phyloP scores from a whole-genome alignment of 164 flowering plant genomes.

The Liriodendron chinense region DNA sequence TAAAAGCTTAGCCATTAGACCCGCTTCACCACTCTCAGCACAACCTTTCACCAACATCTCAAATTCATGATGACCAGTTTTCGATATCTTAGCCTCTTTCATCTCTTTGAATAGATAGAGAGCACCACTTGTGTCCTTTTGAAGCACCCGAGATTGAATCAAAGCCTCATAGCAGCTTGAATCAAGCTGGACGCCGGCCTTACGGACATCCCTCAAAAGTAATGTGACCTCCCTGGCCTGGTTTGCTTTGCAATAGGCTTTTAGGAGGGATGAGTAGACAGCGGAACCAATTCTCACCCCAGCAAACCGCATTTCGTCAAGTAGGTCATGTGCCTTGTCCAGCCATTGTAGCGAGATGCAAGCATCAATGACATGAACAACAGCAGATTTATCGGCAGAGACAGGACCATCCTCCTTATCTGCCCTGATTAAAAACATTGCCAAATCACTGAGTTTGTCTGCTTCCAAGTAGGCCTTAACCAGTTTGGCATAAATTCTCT shows the following conservation, averaged over 20 bases:
- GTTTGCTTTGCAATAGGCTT: conserved; percentile 77
- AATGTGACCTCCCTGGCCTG: conserved; percentile 44
- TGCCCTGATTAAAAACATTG: conserved; percentile 66
- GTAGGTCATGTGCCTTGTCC: conserved; percentile 86
- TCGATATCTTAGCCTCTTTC: conserved; percentile 77
- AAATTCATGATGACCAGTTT: conserved; percentile 49
- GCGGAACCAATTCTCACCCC: conserved; percentile 67
- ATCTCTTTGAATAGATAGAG: conserved; percentile 81
- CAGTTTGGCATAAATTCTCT: conserved; percentile 61
- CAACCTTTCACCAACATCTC: conserved; percentile 51
- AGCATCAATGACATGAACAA: conserved; percentile 71
- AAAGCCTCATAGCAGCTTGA: conserved; percentile 71
- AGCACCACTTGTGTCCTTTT: conserved; percentile 73
- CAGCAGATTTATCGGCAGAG: conserved; percentile 59
- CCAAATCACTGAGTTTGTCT: conserved; percentile 66
- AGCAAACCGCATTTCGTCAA: conserved; percentile 83
- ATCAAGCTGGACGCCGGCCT: conserved; percentile 84
- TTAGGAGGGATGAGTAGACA: conserved; percentile 67
- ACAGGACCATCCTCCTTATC: conserved; percentile 67
- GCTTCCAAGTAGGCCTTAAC: conserved; percentile 79
- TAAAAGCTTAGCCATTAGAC: conserved; percentile 75
- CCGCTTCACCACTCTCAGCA: conserved; percentile 50
- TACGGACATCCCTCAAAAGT: conserved; percentile 73
- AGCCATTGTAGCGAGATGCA: conserved; percentile 85
- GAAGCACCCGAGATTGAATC: conserved; percentile 59